These are phyloP conservation scores for Holtermanniella nyarrowii DNA, from an alignment of 768 basidiomycete genomes.

Conservation along the genomic window DNA sequence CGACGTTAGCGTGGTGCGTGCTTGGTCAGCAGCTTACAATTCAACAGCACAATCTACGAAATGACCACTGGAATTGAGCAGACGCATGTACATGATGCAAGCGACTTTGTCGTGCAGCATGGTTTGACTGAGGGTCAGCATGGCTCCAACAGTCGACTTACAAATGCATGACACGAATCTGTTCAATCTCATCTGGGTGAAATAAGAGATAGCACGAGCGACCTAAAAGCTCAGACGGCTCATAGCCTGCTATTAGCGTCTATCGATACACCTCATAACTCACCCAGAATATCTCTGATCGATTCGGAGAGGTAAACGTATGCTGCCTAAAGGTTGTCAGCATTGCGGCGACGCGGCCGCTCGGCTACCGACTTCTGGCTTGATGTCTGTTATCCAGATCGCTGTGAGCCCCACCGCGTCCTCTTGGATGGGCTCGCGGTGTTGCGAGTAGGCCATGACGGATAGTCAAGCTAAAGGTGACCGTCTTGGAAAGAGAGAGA, in stretches of 20 bases:
- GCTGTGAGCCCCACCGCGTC: not conserved
- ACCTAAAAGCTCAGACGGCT: constrained; percentile 18
- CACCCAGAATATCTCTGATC: constrained; percentile 27
- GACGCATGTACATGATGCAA: constrained; percentile 17
- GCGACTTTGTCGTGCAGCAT: constrained; percentile 19
- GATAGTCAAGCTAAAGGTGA: too few relatives aligned
- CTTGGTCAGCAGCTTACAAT: constrained; percentile 14
- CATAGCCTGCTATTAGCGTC: constrained; percentile 2
- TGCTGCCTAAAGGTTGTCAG: constrained; percentile 6
- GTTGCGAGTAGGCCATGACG: not conserved
- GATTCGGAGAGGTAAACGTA: constrained; percentile 26
- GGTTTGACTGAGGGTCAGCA: constrained; percentile 11
- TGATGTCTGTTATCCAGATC: not conserved
- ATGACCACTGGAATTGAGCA: constrained; percentile 17
- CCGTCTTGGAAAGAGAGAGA: too few relatives aligned
- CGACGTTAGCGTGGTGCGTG: not conserved
- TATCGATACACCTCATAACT: not conserved
- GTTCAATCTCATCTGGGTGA: constrained; percentile 28
- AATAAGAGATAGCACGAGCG: constrained; percentile 17
- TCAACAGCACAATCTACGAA: constrained; percentile 17
- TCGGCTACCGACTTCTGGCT: not conserved
- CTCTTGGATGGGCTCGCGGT: not conserved
- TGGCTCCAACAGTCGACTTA: constrained; percentile 9
- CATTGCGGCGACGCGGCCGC: constrained; percentile 6
- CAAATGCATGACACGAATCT: constrained; percentile 21